Conservation (phyloP, 2,329 filamentous ascomycete genomes). For the Botryosphaeria agaves region DNA sequence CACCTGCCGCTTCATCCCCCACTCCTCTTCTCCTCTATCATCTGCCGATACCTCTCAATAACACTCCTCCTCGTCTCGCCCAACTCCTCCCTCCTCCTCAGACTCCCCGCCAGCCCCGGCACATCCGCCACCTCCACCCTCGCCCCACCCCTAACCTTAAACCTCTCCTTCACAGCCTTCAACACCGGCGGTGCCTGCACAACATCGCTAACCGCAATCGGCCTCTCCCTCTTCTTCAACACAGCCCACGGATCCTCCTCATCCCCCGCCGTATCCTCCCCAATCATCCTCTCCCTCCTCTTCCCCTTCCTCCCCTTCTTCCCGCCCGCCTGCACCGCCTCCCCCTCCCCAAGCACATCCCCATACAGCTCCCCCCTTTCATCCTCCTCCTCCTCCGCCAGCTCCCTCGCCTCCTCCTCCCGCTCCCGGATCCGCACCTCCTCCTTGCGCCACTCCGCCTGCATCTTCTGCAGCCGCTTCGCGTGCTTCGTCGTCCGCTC, state of each 20-base stretch:
- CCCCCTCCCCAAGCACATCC: conserved; percentile 44
- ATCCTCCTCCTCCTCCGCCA: conserved; percentile 44
- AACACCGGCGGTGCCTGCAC: conserved; percentile 63
- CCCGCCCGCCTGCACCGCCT: too few relatives aligned
- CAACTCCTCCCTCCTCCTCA: conserved; percentile 56
- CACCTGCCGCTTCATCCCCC: too few relatives aligned
- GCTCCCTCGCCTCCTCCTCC: conserved; percentile 59
- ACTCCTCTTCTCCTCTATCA: conserved; percentile 41
- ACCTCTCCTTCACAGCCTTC: conserved; percentile 43
- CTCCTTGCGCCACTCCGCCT: conserved; percentile 38
- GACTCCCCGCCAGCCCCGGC: conserved; percentile 50
- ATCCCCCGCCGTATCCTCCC: conserved; percentile 31
- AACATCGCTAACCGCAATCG: conserved; percentile 34
- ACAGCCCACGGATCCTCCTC: conserved; percentile 65
- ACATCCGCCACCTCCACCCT: conserved; percentile 51
- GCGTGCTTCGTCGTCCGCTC: conserved; percentile 66
- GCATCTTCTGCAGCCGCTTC: conserved; percentile 50
- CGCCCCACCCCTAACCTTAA: conserved; percentile 47
- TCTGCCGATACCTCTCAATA: conserved; percentile 54
- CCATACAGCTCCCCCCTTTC: conserved; percentile 45
- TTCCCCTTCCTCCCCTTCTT: conserved; percentile 32
- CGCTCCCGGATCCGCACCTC: conserved; percentile 45
- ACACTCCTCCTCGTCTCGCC: conserved; percentile 50
- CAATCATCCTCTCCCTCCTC: conserved; percentile 18
- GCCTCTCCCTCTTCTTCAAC: conserved; percentile 45